Evolutionary conservation across 2,329 filamentous ascomycete species (phyloP), one percentile per base, ranked within the genome.

Genomic region (Chrysosporium keratinophilum): DNA sequence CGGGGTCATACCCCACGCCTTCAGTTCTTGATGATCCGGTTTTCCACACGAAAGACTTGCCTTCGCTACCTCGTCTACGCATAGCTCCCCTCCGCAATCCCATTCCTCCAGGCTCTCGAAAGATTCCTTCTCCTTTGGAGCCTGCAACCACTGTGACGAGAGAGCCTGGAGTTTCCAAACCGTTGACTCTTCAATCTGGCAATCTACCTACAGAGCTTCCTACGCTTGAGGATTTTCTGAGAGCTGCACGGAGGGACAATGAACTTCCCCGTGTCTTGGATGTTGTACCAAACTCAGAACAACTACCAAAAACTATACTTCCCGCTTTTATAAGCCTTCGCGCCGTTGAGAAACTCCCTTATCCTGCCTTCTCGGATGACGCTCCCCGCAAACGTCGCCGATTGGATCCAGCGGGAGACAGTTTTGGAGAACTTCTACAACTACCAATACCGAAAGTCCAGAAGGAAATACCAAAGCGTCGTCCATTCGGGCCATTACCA

Each of bases 21-120:
- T 62, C 66, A 42, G 60, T 63, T 43, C 67, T 70, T 54, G 71
- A 74, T 58, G 72, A 75, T 59, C 67, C 68, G 45, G 59, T 68
- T 49, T 60, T 61, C 45, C 64, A 66, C 50, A 64, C 69, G 37
- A 69, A 69, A 45, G 72, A 74, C 58, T 64, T 71, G 28, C 69
- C 71, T 50, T 67, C 71, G 52, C 65, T 69, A 10, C 68, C 65
- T 34, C 63, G 68, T 56, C 63, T 76, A 49, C 71, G 69, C 54
- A 76, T 76, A 48, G 68, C 74, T 57, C 74, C 74, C 50, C 66
- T 76, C 19, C 73, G 73, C 33, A 70, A 74, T 58, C 73, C 72
- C 11, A 67, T 70, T 17, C 71, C 71, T 19, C 68, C 70, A 12
- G 68, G 69, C 37, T 65, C 64, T 37, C 64, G 71, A 56, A 71